These are phyloP conservation scores for Dactylis glomerata DNA, from an alignment of 176 grass and related monocot species.

Conservation along the genomic window DNA sequence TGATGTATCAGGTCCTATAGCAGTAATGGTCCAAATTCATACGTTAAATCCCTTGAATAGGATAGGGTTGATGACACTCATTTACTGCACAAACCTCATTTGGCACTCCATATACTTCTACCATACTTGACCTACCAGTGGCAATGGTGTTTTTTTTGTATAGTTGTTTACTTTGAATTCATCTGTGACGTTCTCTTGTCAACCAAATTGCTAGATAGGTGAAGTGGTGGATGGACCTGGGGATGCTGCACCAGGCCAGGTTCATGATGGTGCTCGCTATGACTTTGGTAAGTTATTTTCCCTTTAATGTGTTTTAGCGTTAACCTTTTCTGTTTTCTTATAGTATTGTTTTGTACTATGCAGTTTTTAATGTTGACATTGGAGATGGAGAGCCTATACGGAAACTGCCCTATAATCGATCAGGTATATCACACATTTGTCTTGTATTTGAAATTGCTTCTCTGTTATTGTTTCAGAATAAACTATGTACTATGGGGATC, in stretches of 20 bases:
- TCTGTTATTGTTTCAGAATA: conserved; percentile 16
- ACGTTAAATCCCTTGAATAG: neutral
- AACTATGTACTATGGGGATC: neutral
- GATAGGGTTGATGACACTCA: neutral
- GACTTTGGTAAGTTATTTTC: conserved; percentile 73
- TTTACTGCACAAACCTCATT: neutral
- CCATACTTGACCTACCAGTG: conserved; percentile 8
- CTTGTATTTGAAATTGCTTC: neutral
- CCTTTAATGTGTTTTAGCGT: conserved; percentile 18
- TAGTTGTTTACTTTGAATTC: neutral
- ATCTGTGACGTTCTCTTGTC: conserved; percentile 7
- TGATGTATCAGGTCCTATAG: neutral
- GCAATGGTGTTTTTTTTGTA: neutral
- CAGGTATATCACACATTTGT: conserved; percentile 50
- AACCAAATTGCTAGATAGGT: conserved; percentile 57
- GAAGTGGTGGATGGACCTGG: conserved; percentile 93
- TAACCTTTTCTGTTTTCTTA: conserved; percentile 39
- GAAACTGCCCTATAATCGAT: conserved; percentile 90
- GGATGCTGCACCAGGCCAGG: conserved; percentile 49
- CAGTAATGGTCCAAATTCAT: neutral
- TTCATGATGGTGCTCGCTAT: conserved; percentile 78
- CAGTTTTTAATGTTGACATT: conserved; percentile 99
- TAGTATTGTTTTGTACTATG: neutral
- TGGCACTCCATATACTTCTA: neutral
- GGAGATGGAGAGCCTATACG: conserved; percentile 87